Evolutionary conservation across 2,329 filamentous ascomycete species (phyloP), one percentile per base, ranked within the genome.

Genomic region (Neoscytalidium dimidiatum): DNA sequence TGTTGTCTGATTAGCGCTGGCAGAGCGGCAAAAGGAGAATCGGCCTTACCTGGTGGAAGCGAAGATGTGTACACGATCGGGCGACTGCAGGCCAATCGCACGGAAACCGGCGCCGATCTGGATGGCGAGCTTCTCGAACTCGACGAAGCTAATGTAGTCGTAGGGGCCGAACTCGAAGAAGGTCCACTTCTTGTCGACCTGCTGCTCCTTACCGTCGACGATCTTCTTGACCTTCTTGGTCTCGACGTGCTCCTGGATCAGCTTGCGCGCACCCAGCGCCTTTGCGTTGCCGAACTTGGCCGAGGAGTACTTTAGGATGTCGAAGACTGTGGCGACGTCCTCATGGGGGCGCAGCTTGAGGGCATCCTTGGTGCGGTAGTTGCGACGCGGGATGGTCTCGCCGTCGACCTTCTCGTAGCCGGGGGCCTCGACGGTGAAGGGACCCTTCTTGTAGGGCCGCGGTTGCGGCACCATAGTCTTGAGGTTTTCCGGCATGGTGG

Each of bases 171-270:
- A 87, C 84, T 97, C 93, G 71, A 92, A 96, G 80, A 89, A 96
- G 62, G 89, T 88, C 93, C 93, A 97, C 77, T 94, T 87, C 87
- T 96, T 97, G 68, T 96, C 91, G 35, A 95, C 87, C 80, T 94
- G 87, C 69, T 85, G 83, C 77, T 92, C 85, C 76, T 91, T 85
- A 70, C 93, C 93, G 73, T 96, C 91, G 65, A 96, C 82, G 58
- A 92, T 84, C 85, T 96, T 97, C 84, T 93, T 90, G 70, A 97
- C 82, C 85, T 92, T 95, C 83, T 94, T 96, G 71, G 86, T 89
- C 83, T 97, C 93, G 72, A 86, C 86, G 79, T 96, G 92, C 52
- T 89, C 87, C 78, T 89, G 84, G 78, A 97, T 78, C 65, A 96
- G 84, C 76, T 86, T 89, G 68, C 93, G 88, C 72, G 84, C 85